Conservation (phyloP, 1,284 basidiomycete species). For the Anthracocystis setariae region DNA sequence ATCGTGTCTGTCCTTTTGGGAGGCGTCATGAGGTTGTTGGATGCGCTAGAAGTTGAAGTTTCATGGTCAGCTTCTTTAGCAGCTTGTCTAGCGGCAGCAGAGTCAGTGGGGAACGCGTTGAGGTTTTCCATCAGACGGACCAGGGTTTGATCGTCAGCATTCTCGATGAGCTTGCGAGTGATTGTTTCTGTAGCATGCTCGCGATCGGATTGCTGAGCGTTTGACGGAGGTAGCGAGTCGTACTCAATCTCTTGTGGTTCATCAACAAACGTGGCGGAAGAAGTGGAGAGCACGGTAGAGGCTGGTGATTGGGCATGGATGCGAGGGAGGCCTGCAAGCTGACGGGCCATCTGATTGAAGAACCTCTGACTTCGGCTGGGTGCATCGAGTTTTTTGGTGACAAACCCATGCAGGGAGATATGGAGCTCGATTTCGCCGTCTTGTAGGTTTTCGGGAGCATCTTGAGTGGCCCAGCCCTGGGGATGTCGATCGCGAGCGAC, state of each 20-base stretch:
- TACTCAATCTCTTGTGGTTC: constrained; percentile 35
- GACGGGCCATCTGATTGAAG: constrained; percentile 54
- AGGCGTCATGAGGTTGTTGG: constrained; percentile 2
- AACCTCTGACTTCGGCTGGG: constrained; percentile 45
- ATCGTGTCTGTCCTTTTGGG: constrained; percentile 31
- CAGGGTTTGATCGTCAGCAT: constrained; percentile 44
- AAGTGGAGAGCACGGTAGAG: constrained; percentile 18
- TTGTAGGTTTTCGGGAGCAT: constrained; percentile 45
- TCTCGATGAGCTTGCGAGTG: constrained; percentile 40
- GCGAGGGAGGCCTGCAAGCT: constrained; percentile 42
- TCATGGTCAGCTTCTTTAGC: constrained; percentile 4
- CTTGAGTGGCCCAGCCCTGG: constrained; percentile 39
- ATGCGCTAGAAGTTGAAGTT: neutral
- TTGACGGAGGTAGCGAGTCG: neutral
- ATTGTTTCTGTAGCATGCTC: constrained; percentile 34
- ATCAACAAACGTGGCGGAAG: constrained; percentile 23
- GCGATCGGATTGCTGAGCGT: neutral
- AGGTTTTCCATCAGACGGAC: constrained; percentile 49
- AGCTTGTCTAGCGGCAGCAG: constrained; percentile 27
- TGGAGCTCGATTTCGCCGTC: constrained; percentile 53
- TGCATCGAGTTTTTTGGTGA: constrained; percentile 27
- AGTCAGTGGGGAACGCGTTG: constrained; percentile 53
- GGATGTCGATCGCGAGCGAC: constrained; percentile 48
- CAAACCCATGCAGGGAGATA: constrained; percentile 38
- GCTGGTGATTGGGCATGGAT: constrained; percentile 21